Evolutionary conservation across 306 rosid species (phyloP).

Genomic region (Macrotyloma uniflorum): DNA sequence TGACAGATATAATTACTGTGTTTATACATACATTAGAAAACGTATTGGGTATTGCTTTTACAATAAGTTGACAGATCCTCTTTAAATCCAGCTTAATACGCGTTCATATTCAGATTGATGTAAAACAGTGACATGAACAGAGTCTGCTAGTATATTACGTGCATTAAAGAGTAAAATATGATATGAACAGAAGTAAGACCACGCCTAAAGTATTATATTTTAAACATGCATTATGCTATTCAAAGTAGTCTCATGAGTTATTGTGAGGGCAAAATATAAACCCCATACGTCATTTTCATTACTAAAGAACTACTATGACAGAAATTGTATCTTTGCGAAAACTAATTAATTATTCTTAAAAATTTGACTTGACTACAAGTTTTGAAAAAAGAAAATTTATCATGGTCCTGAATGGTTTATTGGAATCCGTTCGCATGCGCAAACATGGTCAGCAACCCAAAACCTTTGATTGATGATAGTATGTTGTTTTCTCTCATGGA

Average conservation of each 20-base stretch:
- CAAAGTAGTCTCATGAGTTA: neutral
- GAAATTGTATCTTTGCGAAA: neutral
- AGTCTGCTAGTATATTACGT: neutral
- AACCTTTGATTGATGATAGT: conserved; percentile 27
- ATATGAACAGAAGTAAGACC: neutral
- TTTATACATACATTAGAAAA: neutral
- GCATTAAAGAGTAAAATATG: neutral
- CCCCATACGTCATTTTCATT: neutral
- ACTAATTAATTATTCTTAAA: neutral
- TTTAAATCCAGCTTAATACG: neutral
- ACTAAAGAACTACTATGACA: neutral
- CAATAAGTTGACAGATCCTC: neutral
- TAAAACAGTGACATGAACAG: neutral
- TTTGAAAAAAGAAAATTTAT: neutral
- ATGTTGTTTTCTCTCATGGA: neutral
- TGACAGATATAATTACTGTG: neutral
- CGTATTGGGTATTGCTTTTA: neutral
- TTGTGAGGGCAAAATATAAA: neutral
- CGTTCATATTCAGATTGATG: neutral
- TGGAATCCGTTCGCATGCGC: conserved; percentile 64
- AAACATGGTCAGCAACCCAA: conserved; percentile 38
- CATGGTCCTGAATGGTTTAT: conserved; percentile 35
- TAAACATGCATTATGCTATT: neutral
- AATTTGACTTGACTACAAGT: neutral
- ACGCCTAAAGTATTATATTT: neutral